These are phyloP conservation scores for Colletotrichum sp. DNA, from an alignment of 2,329 filamentous ascomycete genomes.

Conservation along the genomic window DNA sequence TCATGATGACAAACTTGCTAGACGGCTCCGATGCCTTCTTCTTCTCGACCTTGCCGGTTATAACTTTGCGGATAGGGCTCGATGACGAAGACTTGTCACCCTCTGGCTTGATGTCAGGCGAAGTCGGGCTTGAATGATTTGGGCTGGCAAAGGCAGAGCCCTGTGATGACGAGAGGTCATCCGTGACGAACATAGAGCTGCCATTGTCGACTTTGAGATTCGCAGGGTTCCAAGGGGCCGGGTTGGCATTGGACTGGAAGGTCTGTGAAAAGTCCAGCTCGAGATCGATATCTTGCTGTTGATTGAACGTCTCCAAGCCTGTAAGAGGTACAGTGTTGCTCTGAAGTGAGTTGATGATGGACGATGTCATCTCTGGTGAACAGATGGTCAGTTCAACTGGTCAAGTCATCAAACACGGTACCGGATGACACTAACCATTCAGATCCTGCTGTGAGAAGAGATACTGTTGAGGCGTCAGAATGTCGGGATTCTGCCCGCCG, in stretches of 20 bases:
- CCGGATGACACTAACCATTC: conserved; percentile 29
- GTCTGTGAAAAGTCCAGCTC: conserved; percentile 42
- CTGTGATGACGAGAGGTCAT: conserved; percentile 40
- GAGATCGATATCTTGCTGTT: conserved; percentile 36
- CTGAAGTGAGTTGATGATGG: conserved; percentile 36
- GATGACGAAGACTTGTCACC: conserved; percentile 30
- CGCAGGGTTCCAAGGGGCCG: conserved; percentile 46
- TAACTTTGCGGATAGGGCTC: conserved; percentile 46
- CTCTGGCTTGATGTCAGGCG: conserved; percentile 31
- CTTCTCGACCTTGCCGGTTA: conserved; percentile 50
- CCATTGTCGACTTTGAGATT: conserved; percentile 36
- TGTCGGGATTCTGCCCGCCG: conserved; percentile 30
- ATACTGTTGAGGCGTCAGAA: conserved; percentile 43
- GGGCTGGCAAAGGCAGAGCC: conserved; percentile 33
- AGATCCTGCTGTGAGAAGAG: conserved; percentile 41
- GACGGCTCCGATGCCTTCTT: conserved; percentile 34
- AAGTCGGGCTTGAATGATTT: conserved; percentile 21
- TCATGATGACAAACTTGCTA: conserved; percentile 59
- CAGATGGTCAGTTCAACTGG: neutral
- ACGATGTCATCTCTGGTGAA: conserved; percentile 27
- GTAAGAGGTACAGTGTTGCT: conserved; percentile 26
- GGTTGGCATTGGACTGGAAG: conserved; percentile 32
- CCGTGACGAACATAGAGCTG: conserved; percentile 38
- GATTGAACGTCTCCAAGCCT: conserved; percentile 26
- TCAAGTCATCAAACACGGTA: neutral